These are phyloP conservation scores for Metschnikowia gelsemii DNA, from an alignment of 805 yeast species.

Conservation along the genomic window DNA sequence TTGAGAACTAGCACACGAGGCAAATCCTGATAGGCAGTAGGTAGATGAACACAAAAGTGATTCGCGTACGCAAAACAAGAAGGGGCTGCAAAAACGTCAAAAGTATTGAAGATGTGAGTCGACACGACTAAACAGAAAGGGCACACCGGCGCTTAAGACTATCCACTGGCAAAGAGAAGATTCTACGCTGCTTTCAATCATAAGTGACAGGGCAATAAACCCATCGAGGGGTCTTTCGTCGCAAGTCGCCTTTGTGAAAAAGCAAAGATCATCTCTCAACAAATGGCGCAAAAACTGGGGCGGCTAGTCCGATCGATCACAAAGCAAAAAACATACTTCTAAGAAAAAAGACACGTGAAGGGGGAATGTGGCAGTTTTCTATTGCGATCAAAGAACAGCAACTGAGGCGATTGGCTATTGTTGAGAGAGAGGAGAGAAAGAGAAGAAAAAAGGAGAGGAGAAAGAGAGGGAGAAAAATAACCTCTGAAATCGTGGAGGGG, in stretches of 20 bases:
- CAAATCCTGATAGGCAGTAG: background rate
- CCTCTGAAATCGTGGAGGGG: constrained; percentile 8
- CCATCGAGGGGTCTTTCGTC: background rate
- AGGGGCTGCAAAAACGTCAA: constrained; percentile 1
- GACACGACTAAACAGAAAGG: too few relatives aligned
- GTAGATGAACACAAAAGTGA: too few relatives aligned
- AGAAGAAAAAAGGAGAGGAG: constrained; percentile 30
- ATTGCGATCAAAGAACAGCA: constrained; percentile 23
- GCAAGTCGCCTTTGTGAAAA: background rate
- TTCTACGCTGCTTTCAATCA: too few relatives aligned
- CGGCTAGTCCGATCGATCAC: constrained; percentile 7
- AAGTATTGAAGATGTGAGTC: background rate
- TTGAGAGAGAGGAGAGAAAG: constrained; percentile 35
- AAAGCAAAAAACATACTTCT: constrained; percentile 14
- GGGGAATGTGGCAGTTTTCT: constrained; percentile 14
- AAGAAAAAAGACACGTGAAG: constrained; percentile 15
- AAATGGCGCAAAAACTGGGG: constrained; percentile 14
- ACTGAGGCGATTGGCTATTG: constrained; percentile 21
- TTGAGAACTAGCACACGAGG: background rate
- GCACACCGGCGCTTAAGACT: too few relatives aligned
- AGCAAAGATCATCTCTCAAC: constrained; percentile 16
- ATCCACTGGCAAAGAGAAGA: too few relatives aligned
- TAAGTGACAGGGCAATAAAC: too few relatives aligned
- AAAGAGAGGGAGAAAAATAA: constrained; percentile 13
- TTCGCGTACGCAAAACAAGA: background rate